These are phyloP conservation scores for Monilinia vaccinii-corymbosi DNA, from an alignment of 2,329 filamentous ascomycete genomes.

Conservation along the genomic window DNA sequence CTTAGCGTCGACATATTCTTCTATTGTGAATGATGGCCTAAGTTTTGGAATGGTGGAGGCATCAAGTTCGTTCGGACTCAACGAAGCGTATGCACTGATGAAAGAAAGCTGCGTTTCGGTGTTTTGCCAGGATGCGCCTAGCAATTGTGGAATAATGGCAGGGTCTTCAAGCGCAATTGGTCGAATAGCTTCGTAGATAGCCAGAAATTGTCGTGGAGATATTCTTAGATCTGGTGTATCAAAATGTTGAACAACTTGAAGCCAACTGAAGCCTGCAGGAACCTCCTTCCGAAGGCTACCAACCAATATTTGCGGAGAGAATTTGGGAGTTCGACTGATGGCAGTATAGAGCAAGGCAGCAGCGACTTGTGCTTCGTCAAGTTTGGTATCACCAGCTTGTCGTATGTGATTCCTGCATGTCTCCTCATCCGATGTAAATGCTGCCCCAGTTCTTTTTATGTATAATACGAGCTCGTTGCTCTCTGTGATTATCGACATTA, in stretches of 20 bases:
- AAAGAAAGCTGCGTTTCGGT: conserved; percentile 89
- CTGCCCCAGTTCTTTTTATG: conserved; percentile 66
- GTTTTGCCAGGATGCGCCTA: conserved; percentile 83
- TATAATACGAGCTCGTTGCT: conserved; percentile 51
- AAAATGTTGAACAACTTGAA: conserved; percentile 67
- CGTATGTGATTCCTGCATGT: conserved; percentile 47
- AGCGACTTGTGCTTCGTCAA: conserved; percentile 75
- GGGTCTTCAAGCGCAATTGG: conserved; percentile 56
- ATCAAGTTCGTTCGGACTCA: conserved; percentile 68
- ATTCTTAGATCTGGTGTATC: conserved; percentile 71
- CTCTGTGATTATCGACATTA: conserved; percentile 56
- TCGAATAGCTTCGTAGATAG: conserved; percentile 69
- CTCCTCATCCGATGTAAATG: conserved; percentile 69
- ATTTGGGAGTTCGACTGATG: conserved; percentile 46
- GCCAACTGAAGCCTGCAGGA: conserved; percentile 56
- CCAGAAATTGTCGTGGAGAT: conserved; percentile 70
- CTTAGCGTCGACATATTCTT: conserved; percentile 53
- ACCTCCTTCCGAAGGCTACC: conserved; percentile 54
- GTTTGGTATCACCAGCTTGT: conserved; percentile 46
- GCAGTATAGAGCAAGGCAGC: conserved; percentile 62
- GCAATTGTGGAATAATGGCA: conserved; percentile 80
- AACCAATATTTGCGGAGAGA: conserved; percentile 48
- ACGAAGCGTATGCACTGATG: conserved; percentile 74
- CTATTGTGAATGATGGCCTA: conserved; percentile 62
- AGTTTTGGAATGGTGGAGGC: conserved; percentile 77